Conservation (phyloP, 192 early-diverging fungal species). For the Rhizophagus sp. region DNA sequence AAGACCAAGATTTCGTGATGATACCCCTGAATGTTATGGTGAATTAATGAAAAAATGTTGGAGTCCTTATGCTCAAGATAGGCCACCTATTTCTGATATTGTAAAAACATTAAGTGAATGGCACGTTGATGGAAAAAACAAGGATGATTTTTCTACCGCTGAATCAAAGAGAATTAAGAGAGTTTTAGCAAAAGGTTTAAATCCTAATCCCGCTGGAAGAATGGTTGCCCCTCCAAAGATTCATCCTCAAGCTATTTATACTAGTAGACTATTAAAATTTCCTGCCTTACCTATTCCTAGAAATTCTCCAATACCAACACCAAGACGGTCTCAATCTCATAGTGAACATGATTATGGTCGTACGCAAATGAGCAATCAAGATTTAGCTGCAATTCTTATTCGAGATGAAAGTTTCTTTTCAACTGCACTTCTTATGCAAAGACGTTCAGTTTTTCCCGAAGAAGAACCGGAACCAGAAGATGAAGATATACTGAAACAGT, state of each 20-base stretch:
- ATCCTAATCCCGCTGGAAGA: background rate
- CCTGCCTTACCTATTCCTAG: background rate
- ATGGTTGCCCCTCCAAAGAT: conserved; percentile 12
- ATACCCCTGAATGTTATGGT: conserved; percentile 10
- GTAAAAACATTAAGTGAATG: conserved; percentile 8
- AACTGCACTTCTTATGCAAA: background rate
- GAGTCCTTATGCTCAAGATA: background rate
- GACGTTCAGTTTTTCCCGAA: conserved; percentile 8
- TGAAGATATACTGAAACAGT: conserved; percentile 13
- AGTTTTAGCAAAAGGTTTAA: background rate
- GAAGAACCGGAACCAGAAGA: background rate
- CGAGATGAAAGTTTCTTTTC: conserved; percentile 21
- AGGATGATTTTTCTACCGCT: background rate
- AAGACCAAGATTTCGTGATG: background rate
- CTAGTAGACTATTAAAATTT: conserved; percentile 23
- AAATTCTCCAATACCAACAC: background rate
- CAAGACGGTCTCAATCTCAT: background rate
- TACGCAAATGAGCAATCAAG: background rate
- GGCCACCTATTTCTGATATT: conserved; percentile 10
- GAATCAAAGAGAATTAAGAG: conserved; percentile 14
- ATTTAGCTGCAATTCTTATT: background rate
- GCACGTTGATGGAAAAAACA: background rate
- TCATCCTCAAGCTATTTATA: conserved; percentile 29
- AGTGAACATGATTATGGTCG: conserved; percentile 3
- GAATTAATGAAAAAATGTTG: conserved; percentile 24